These are phyloP conservation scores for Xylariomycetidae sp. DNA, from an alignment of 2,329 filamentous ascomycete species.

Conservation along the genomic window DNA sequence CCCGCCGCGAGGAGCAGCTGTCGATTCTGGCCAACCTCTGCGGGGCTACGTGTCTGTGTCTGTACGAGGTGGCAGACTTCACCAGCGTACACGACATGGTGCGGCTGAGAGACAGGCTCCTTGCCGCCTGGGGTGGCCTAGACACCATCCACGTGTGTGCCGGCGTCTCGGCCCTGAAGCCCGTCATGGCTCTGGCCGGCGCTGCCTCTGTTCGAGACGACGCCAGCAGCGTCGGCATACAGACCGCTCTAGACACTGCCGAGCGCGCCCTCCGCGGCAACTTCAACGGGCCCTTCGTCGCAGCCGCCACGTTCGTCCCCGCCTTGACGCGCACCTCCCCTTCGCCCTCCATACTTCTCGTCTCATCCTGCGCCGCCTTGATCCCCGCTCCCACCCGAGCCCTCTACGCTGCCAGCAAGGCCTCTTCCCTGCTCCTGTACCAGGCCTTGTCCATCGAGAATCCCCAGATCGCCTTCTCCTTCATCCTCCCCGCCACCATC, in stretches of 20 bases:
- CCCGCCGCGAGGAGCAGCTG: conserved; percentile 22
- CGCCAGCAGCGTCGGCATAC: conserved; percentile 16
- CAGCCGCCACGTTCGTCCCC: conserved; percentile 25
- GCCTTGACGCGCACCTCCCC: conserved; percentile 25
- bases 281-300: conserved; percentile 25
- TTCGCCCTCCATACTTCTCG: conserved; percentile 22
- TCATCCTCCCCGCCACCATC: conserved; percentile 28
- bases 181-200: conserved; percentile 25
- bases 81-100: conserved; percentile 23
- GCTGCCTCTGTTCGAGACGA: conserved; percentile 8
- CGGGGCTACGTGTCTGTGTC: conserved; percentile 19
- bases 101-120: conserved; percentile 18
- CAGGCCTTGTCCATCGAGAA: conserved; percentile 31
- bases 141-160: conserved; percentile 28
- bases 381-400: conserved; percentile 29
- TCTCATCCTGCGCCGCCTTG: conserved; percentile 25
- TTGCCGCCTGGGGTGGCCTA: conserved; percentile 23
- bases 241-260: conserved; percentile 17
- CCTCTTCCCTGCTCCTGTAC: conserved; percentile 27
- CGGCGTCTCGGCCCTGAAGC: conserved; percentile 29
- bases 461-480: conserved; percentile 25
- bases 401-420: conserved; percentile 29
- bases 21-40: conserved; percentile 21
- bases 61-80: conserved; percentile 25
- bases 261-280: conserved; percentile 24